Percentiles rank a stretch among this genome's conserved stretches.
Conservation (phyloP, 2,329 filamentous ascomycete species). For the Colletotrichum limetticola region DNA sequence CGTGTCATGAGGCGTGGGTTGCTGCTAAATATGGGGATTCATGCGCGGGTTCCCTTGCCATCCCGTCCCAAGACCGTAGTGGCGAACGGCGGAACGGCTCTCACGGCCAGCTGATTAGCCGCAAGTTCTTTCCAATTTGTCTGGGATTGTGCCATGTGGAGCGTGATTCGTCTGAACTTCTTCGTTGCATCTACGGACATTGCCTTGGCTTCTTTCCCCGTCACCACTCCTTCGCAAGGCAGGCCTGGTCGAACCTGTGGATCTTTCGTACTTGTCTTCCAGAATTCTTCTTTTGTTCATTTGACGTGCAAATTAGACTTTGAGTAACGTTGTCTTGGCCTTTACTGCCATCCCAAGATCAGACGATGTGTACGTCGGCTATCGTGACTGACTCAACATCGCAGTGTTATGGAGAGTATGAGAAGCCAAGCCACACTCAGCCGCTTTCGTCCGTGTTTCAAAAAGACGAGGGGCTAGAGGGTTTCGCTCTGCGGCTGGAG, state of each 20-base stretch:
- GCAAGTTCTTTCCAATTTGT: not conserved
- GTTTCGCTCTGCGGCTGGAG: not conserved
- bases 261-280: not conserved
- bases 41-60: not conserved
- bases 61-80: not conserved
- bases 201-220: not conserved
- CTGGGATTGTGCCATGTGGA: not conserved
- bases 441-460: not conserved
- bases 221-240: not conserved
- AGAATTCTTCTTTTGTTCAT: not conserved
- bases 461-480: not conserved
- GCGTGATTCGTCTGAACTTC: not conserved
- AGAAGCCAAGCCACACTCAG: not conserved
- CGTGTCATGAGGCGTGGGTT: not conserved
- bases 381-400: not conserved
- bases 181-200: not conserved
- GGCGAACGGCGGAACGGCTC: not conserved
- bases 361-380: not conserved
- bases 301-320: not conserved
- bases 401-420: not conserved
- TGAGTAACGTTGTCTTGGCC: not conserved
- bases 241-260: not conserved
- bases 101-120: too few relatives aligned
- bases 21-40: not conserved
- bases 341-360: not conserved